Base-by-base conservation (phyloP, 441 rosid species). In the Dalechampia spathulata region DNA sequence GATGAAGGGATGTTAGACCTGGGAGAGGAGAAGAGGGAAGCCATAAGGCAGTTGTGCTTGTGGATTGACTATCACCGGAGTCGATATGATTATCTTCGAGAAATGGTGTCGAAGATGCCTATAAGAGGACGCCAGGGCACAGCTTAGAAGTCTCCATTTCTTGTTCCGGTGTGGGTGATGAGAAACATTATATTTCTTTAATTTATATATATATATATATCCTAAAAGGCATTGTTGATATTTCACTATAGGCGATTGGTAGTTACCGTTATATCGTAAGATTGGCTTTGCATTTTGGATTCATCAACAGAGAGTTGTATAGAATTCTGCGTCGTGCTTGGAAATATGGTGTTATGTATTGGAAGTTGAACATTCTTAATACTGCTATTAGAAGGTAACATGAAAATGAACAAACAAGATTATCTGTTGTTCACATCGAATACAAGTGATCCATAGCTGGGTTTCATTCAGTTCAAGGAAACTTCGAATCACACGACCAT, bases 1-100 rank as follows among this genome's bases (percentile, higher is more conserved):
- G 96, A 79, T n/a, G 78, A 68, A 22, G 73, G 65, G 0, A 58
- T 83, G 23, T 2, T 52, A 61, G 78, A 70, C 32, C 65, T 90
- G 1, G 93, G 87, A 17, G 99, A 90, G 50, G 87, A 78, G 81
- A 93, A 93, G 77, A 79, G 83, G 68, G 99, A 93, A 58, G 91
- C 87, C n/a, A 87, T 93, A 44, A 75, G 96, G 72, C 97, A 93
- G 77, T 83, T 93, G 10, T 90, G 99, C 64, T 1, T 85, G 49
- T 82, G 81, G 87, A 85, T 75, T 23, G 96, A 93, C 17, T 85
- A 82, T 64, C 91, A 93, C 56, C 76, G 83, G 13, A 60, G 67
- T 23, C 75, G 81, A 9, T 75, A 71, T n/a, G 79, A 90, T 55
- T 57, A 80, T 67, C 81, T 86, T 21, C 75, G 74, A 72, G 83